Percentiles rank a stretch among this genome's conserved stretches.
Evolutionary conservation across 2,329 filamentous ascomycete genomes (phyloP).

Genomic region (Septoria petroselini): DNA sequence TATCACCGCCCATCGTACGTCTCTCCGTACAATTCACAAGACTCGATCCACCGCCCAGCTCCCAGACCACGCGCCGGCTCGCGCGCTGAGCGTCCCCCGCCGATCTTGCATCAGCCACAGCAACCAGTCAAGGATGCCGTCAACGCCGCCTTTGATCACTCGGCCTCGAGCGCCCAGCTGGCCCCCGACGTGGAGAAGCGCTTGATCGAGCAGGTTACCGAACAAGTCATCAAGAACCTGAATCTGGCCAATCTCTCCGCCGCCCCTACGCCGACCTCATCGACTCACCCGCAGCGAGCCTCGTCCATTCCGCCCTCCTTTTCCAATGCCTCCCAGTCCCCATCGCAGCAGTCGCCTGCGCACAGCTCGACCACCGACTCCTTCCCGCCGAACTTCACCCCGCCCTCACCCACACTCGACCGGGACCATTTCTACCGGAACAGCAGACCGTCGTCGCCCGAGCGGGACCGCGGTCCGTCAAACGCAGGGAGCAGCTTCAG

Average conservation of each 20-base stretch:
- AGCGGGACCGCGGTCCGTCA: slow-evolving; percentile 27
- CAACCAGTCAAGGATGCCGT: slow-evolving; percentile 57
- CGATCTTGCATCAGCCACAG: slow-evolving; percentile 28
- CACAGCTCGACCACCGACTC: slow-evolving; percentile 42
- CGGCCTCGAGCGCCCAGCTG: slow-evolving; percentile 50
- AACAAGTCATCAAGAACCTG: slow-evolving; percentile 49
- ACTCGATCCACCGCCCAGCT: slow-evolving; percentile 11
- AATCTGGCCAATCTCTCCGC: slow-evolving; percentile 28
- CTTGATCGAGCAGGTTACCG: slow-evolving; percentile 57
- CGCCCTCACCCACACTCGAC: slow-evolving; percentile 49
- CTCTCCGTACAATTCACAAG: slow-evolving; percentile 10
- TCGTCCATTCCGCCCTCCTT: slow-evolving; percentile 17
- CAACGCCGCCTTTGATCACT: slow-evolving; percentile 54
- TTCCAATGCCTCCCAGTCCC: slow-evolving; percentile 35
- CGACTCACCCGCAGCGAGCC: slow-evolving; percentile 32
- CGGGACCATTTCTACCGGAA: slow-evolving; percentile 18
- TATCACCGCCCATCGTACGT: slow-evolving; percentile 4
- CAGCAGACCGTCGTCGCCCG: slow-evolving; percentile 39
- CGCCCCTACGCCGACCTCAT: slow-evolving; percentile 23
- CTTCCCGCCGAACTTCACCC: slow-evolving; percentile 52
- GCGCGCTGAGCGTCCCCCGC: slow-evolving; percentile 16
- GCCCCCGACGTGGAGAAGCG: slow-evolving; percentile 60
- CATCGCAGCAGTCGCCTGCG: slow-evolving; percentile 35
- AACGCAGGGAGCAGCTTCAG: slow-evolving; percentile 25
- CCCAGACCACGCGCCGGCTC: slow-evolving; percentile 20